Percentiles rank a stretch among this genome's conserved stretches.
phyloP scores from a whole-genome alignment of 768 basidiomycete genomes.

The Coprinopsis sp. region DNA sequence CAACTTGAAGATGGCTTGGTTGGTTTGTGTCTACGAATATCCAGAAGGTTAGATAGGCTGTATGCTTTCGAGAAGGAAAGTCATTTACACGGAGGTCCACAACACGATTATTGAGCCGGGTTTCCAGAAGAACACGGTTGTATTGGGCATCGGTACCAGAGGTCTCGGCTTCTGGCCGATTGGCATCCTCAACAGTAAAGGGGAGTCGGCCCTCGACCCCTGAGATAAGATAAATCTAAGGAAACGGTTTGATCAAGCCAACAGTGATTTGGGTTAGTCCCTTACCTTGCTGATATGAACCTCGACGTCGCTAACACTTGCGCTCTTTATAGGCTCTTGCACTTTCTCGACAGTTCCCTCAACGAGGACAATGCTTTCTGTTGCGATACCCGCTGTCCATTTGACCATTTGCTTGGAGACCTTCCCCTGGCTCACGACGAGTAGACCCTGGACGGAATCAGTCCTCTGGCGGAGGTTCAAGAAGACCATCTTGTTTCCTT shows the following conservation, averaged over 20 bases:
- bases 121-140: constrained; percentile 85
- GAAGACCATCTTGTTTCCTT: constrained; percentile 96
- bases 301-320: constrained; percentile 83
- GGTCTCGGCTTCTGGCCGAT: constrained; percentile 72
- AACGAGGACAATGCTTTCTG: constrained; percentile 89
- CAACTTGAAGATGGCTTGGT: constrained; percentile 91
- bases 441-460: constrained; percentile 81
- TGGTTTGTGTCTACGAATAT: constrained; percentile 80
- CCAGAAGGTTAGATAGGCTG: neutral
- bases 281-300: constrained; percentile 77
- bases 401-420: constrained; percentile 98
- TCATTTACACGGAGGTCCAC: constrained; percentile 82
- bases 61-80: neutral
- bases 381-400: constrained; percentile 72
- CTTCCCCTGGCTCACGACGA: constrained; percentile 63
- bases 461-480: constrained; percentile 85
- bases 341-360: constrained; percentile 79
- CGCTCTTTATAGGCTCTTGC: constrained; percentile 86
- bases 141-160: constrained; percentile 55
- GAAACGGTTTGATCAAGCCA: neutral
- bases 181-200: constrained; percentile 91
- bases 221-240: constrained; percentile 75
- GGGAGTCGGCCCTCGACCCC: constrained; percentile 78
- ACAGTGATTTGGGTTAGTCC: neutral
- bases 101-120: constrained; percentile 90